A percentile compares a stretch with the other conserved stretches of the same genome.
These are phyloP conservation scores for Aspergillus sp. DNA, from an alignment of 2,329 filamentous ascomycete species.

Conservation along the genomic window DNA sequence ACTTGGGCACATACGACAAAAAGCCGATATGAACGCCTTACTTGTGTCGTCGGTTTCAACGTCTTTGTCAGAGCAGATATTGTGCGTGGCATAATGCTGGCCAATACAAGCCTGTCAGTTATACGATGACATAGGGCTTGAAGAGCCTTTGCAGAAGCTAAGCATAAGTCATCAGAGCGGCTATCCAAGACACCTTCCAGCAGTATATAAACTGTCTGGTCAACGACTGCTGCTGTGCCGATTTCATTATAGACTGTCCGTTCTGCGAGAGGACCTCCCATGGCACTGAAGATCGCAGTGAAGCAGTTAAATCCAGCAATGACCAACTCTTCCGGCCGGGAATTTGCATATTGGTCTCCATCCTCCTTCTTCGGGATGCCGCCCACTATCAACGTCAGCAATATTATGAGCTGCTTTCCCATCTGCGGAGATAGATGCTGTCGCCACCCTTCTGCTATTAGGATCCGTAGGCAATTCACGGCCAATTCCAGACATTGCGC, in stretches of 20 bases:
- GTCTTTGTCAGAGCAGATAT: constrained; percentile 73
- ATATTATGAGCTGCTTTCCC: constrained; percentile 73
- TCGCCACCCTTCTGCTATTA: constrained; percentile 75
- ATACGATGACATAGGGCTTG: constrained; percentile 55
- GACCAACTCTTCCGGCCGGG: constrained; percentile 62
- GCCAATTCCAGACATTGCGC: constrained; percentile 63
- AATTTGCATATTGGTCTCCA: constrained; percentile 18
- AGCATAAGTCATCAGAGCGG: constrained; percentile 58
- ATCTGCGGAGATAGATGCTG: constrained; percentile 61
- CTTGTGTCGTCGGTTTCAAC: constrained; percentile 59
- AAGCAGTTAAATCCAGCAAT: constrained; percentile 64
- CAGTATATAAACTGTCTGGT: constrained; percentile 72
- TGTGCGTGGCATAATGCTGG: constrained; percentile 79
- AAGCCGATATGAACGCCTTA: constrained; percentile 54
- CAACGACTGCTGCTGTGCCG: constrained; percentile 65
- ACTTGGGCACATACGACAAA: constrained; percentile 55
- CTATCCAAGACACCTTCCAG: constrained; percentile 64
- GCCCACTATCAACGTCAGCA: constrained; percentile 73
- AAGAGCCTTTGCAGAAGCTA: constrained; percentile 60
- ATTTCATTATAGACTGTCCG: constrained; percentile 40
- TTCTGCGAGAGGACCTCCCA: constrained; percentile 43
- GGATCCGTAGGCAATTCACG: constrained; percentile 63
- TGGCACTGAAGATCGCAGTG: constrained; percentile 54
- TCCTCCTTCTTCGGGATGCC: constrained; percentile 53
- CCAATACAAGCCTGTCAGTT: constrained; percentile 64